Conservation (phyloP, 164 flowering plant species). For the Vitis vinifera region ASM3070453v1 NC_081809.1:15289001-15289500, state of each 20-base stretch:
- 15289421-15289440: conserved; percentile 79
- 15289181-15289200: conserved; percentile 76
- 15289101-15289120: conserved; percentile 56
- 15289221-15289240: conserved; percentile 63
- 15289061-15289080: conserved; percentile 42
- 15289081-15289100: conserved; percentile 46
- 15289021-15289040: conserved; percentile 83
- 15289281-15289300: conserved; percentile 89
- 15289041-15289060: conserved; percentile 57
- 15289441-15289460: conserved; percentile 87
- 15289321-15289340: conserved; percentile 51
- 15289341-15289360: conserved; percentile 58
- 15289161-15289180: conserved; percentile 60
- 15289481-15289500: conserved; percentile 69
- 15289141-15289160: conserved; percentile 75
- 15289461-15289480: conserved; percentile 57
- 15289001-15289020: conserved; percentile 92
- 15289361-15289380: conserved; percentile 75
- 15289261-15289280: conserved; percentile 79
- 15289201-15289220: conserved; percentile 76
- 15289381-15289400: conserved; percentile 50
- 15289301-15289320: conserved; percentile 54
- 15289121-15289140: conserved; percentile 53
- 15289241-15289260: conserved; percentile 45
- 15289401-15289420: conserved; percentile 38